Base-by-base conservation (phyloP, 2,329 filamentous ascomycete genomes). In the Microcera coccophila region DNA sequence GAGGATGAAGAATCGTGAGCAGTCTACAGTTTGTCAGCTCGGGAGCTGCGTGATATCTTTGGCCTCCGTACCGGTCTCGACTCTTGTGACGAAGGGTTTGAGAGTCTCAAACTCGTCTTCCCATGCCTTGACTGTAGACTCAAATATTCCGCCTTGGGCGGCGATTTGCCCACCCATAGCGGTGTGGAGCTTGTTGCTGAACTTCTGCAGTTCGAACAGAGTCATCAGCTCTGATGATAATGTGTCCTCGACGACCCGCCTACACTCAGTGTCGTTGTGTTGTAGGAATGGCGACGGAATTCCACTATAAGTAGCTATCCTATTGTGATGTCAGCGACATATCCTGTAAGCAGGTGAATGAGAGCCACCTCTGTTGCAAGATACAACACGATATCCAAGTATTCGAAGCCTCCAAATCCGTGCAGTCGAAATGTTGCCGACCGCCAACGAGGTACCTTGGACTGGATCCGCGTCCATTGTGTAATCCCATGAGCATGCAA, bases 351-450 rank as follows among this genome's bases (percentile, higher is more conserved):
- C 20, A 24, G 29, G 19, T 34, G 15, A 19, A 29, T 7, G 4
- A 5, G 10, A 14, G 2, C 4, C 53, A 74, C 72, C 70, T 69
- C 47, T 79, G 75, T 1, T 72, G 66, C 7, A 78, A 62, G 12
- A 76, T 72, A 18, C 74, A 77, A 47, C 73, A 74, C 1, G 72
- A 73, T 3, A 73, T 65, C 76, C 76, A 79, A 0, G 75, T 76
- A 36, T 65, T 72, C 1, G 68, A 66, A 3, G 75, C 75, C 44
- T 78, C 75, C 42, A 78, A 72, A 39, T 78, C 70, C 0, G 71
- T 72, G 32, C 70, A 67, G 2, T 62, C 65, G 36, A 69, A 64
- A 18, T 68, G 64, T 40, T 70, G 66, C 16, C 68, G 68, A 7
- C 66, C 59, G 1, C 71, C 71, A 11, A 73, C 64, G 31, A 66